Percentiles rank a stretch among this genome's conserved stretches.
Conservation (phyloP, 352 stramenopile species). For the Plasmopara halstedii region DNA sequence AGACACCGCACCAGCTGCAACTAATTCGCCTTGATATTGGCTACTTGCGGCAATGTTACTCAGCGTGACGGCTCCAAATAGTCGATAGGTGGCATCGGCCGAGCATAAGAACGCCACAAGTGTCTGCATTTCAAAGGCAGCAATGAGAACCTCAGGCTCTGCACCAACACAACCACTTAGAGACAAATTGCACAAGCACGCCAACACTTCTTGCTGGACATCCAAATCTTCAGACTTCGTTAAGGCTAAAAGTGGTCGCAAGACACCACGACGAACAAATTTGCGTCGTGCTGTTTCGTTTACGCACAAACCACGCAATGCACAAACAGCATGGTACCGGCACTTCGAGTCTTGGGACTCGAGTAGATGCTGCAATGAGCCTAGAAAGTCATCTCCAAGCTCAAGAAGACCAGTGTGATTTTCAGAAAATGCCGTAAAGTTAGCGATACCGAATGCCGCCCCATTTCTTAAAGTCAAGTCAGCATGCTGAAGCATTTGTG, state of each 20-base stretch:
- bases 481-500: slow-evolving; percentile 56
- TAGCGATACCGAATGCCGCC: slow-evolving; percentile 88
- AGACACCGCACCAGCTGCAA: slow-evolving; percentile 81
- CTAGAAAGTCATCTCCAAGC: slow-evolving; percentile 31
- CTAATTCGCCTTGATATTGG: slow-evolving; percentile 71
- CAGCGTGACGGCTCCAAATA: slow-evolving; percentile 95
- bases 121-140: slow-evolving; percentile 84
- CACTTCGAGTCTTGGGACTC: slow-evolving; percentile 64
- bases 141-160: slow-evolving; percentile 83
- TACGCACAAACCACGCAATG: slow-evolving; percentile 89
- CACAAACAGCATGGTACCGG: slow-evolving; percentile 86
- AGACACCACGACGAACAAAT: slow-evolving; percentile 83
- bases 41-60: slow-evolving; percentile 88
- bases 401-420: slow-evolving; percentile 86
- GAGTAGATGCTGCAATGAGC: slow-evolving; percentile 48
- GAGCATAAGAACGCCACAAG: slow-evolving; percentile 94
- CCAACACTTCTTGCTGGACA: slow-evolving; percentile 93
- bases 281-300: slow-evolving; percentile 78
- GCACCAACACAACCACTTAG: slow-evolving; percentile 92
- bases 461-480: slow-evolving; percentile 85
- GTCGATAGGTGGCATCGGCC: slow-evolving; percentile 89
- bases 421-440: slow-evolving; percentile 89
- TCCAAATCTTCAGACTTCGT: slow-evolving; percentile 91
- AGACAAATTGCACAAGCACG: slow-evolving; percentile 95
- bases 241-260: slow-evolving; percentile 85